A percentile compares a stretch with the other conserved stretches of the same genome.
Conservation (phyloP, 2,329 filamentous ascomycete species). For the Calonectria pteridis region DNA sequence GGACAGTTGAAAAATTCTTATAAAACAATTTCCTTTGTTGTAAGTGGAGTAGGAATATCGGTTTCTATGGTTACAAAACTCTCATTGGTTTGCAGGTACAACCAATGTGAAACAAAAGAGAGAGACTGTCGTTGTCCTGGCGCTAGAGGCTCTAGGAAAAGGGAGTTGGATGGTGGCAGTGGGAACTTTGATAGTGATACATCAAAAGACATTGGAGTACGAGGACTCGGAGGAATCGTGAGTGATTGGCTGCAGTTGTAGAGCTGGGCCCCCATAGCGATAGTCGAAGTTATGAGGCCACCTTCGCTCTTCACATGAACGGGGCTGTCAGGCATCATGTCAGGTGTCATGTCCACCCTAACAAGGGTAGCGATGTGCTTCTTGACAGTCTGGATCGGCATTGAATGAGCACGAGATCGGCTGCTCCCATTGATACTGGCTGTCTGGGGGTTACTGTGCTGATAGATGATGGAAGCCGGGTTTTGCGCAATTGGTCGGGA, state of each 20-base stretch:
- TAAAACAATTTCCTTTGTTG: not conserved
- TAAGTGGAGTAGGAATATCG: not conserved
- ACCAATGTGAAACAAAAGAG: not conserved
- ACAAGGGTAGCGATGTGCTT: not conserved
- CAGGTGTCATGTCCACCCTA: not conserved
- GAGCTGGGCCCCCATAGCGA: not conserved
- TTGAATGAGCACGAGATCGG: not conserved
- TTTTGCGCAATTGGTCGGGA: not conserved
- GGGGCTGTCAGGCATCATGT: not conserved
- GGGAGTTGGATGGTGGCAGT: not conserved
- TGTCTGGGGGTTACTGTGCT: no score
- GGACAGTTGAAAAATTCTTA: not conserved
- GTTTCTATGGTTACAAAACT: conserved; percentile 1
- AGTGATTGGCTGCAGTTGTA: not conserved
- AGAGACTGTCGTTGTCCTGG: not conserved
- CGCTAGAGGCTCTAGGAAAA: not conserved
- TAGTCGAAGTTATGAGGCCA: not conserved
- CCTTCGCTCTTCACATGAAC: not conserved
- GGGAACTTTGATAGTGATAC: conserved; percentile 5
- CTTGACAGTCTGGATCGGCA: not conserved
- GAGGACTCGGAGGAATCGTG: not conserved
- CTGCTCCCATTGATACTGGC: not conserved
- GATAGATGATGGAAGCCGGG: not conserved
- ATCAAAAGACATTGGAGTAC: not conserved
- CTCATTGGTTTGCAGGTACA: conserved; percentile 1